Percentiles rank a stretch among this genome's conserved stretches.
phyloP scores from a whole-genome alignment of 768 basidiomycete species.

The Lactifluus hygrophoroides region DNA sequence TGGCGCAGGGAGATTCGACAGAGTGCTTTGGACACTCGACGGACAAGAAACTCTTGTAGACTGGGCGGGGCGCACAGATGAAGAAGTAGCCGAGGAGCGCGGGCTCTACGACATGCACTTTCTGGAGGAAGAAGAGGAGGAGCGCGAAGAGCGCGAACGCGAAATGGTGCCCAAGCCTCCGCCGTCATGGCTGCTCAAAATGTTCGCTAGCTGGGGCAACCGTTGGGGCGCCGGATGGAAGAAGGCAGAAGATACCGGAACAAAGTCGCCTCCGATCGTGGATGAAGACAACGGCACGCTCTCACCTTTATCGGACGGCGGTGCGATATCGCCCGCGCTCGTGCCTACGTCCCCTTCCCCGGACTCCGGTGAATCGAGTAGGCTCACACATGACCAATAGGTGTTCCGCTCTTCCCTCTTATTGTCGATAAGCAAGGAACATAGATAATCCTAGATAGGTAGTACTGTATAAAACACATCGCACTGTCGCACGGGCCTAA shows the following conservation, averaged over 20 bases:
- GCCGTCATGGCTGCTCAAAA: slow-evolving; percentile 64
- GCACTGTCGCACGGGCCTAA: background rate
- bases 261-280: slow-evolving; percentile 12
- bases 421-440: background rate
- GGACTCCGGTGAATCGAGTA: background rate
- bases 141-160: slow-evolving; percentile 47
- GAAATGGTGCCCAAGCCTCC: slow-evolving; percentile 59
- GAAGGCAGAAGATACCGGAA: slow-evolving; percentile 13
- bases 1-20: slow-evolving; percentile 51
- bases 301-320: slow-evolving; percentile 3
- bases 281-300: slow-evolving; percentile 4
- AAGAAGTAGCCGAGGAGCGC: slow-evolving; percentile 67
- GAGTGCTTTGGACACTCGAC: slow-evolving; percentile 64
- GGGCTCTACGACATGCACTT: slow-evolving; percentile 25
- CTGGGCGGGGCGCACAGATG: slow-evolving; percentile 59
- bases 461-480: background rate
- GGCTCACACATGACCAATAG: background rate
- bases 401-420: background rate
- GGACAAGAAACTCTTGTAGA: slow-evolving; percentile 58
- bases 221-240: slow-evolving; percentile 36
- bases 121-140: slow-evolving; percentile 35
- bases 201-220: slow-evolving; percentile 72
- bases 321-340: slow-evolving; percentile 5
- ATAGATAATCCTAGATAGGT: background rate
- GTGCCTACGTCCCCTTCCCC: background rate